Base-by-base conservation (phyloP, 495 filamentous ascomycete species). In the Trichoderma parareesei region DNA sequence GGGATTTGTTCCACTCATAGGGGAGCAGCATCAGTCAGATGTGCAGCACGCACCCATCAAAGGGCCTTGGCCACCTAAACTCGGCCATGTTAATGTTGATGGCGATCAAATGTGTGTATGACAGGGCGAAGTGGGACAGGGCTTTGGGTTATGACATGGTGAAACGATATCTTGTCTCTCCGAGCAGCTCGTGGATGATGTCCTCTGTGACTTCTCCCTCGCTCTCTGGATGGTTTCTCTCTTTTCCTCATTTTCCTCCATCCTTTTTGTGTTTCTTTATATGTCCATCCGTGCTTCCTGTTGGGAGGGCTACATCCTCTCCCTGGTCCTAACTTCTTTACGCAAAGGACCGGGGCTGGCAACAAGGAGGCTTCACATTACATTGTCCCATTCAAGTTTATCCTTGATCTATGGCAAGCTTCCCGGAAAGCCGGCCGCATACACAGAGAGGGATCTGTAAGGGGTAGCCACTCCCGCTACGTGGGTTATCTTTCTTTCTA, bases 1-100 rank as follows among this genome's bases (percentile, higher is more conserved):
- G 94, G 94, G 94, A 98, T 78, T 72, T 98, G 62, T 95, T 98
- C 73, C 94, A 98, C 79, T 97, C 92, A 61, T 98, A 79, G 87
- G 55, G 38, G 11, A 41, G 20, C 18, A 27, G 11, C 9, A 27
- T 8, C 9, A 49, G 46, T 8, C 40, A 11, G 40, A 41, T 7
- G 40, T 49, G 4, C 46, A 49, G 43, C 43, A 49, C 46, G 18
- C n/a, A 18, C 18, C n/a, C 16, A 20, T 9, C n/a, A n/a, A n/a
- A 27, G n/a, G 18, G 40, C 40, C 11, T 11, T 41, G 40, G 40
- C 40, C 11, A 11, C 6, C 40, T 11, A 41, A 7, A 41, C 11
- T 41, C 11, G 11, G 40, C 40, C 40, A 41, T 41, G 27, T 41
- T 41, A 41, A 41, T 41, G 40, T 11, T 41, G 40, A 11, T 41